Conservation (phyloP, 768 basidiomycete genomes). For the Podaxis sp. region DNA sequence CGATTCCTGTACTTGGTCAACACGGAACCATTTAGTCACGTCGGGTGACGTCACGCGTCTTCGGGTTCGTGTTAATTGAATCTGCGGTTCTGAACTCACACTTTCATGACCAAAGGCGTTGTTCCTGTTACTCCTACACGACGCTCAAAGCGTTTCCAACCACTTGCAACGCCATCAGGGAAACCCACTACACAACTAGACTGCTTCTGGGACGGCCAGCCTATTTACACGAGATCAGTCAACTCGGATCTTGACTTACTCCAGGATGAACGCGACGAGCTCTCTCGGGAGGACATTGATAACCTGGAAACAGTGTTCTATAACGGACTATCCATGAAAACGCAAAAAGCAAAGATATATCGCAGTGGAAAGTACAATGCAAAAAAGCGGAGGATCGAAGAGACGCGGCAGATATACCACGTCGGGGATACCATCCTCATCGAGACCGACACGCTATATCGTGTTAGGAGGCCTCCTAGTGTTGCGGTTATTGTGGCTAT, state of each 20-base stretch:
- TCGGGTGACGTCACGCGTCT: constrained; percentile 3
- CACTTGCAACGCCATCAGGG: constrained; percentile 26
- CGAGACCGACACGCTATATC: constrained; percentile 42
- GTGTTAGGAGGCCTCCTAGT: constrained; percentile 47
- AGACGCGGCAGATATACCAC: constrained; percentile 30
- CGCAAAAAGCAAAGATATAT: constrained; percentile 23
- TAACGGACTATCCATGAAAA: constrained; percentile 30
- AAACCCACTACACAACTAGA: constrained; percentile 15
- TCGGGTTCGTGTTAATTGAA: not conserved
- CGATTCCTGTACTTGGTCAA: not conserved
- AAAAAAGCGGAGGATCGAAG: constrained; percentile 10
- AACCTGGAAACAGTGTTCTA: constrained; percentile 35
- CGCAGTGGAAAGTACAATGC: constrained; percentile 25
- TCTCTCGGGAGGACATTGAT: constrained; percentile 15
- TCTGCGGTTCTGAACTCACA: not conserved
- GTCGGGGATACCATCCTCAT: constrained; percentile 72
- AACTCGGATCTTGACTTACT: constrained; percentile 23
- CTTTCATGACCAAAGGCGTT: constrained; percentile 12
- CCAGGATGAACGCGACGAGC: constrained; percentile 19
- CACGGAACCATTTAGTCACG: not conserved
- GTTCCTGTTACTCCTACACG: constrained; percentile 27
- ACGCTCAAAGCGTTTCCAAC: constrained; percentile 30
- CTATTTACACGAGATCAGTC: constrained; percentile 23
- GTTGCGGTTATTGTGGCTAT: constrained; percentile 69
- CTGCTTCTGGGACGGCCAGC: constrained; percentile 26